Evolutionary conservation across 1,139 yeast species (phyloP), one percentile per base, ranked within the genome.

Genomic region (Lodderomyces metapsilosis): DNA sequence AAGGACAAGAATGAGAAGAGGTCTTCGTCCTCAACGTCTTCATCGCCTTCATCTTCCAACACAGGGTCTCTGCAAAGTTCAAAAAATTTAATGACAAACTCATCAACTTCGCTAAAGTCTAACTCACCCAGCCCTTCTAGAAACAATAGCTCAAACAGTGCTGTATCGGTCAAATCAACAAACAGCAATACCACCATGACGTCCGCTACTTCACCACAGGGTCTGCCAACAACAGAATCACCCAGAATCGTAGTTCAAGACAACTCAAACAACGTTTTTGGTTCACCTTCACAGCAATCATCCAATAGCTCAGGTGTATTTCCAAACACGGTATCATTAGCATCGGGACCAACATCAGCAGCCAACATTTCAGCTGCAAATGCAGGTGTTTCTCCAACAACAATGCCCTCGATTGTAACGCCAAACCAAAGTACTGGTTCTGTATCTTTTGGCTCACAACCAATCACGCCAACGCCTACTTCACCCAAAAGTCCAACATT

Each of bases 401-500:
- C 43, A 16, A 41, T 40, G 37, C 41, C 47, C n/a, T 39, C 48
- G 7, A 39, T 42, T 13, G 43, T 43, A 4, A 38, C 46, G 16
- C 31, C 34, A 24, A 30, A 22, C 9, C 34, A 37, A 22, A 17
- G 24, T 16, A 17, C 16, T 13, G 28, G 33, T 10, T 31, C 23
- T 52, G 27, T 37, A 11, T 31, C 40, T 5, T 37, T 37, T 21
- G 36, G 30, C 21, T 30, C 40, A 22, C 51, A 56, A 7, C 66
- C 68, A 5, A 56, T 62, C 13, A 58, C 69, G 27, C 64, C 71
- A 7, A 60, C 69, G 4, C 64, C 69, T 8, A 58, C 64, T 31
- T 57, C 68, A n/a, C 68, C 68, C 36, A 36, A 30, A 17, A 30
- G 40, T 8, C 32, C 42, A 21, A 38, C 36, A 23, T 45, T 39